Evolutionary conservation across 441 rosid species (phyloP).

Genomic region (Adansonia madagascariensis): DNA sequence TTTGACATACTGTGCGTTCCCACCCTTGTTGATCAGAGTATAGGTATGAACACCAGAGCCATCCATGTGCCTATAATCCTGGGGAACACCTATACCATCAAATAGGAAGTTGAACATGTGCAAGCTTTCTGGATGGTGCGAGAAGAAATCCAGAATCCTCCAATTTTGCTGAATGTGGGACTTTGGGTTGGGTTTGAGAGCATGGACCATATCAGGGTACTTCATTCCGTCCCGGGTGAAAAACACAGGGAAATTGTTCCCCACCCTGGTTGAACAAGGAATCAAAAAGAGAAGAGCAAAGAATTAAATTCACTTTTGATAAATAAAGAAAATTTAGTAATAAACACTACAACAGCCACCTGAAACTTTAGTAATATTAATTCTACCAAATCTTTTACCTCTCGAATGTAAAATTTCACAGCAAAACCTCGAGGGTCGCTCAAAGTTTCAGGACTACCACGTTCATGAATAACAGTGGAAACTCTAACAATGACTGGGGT

Average conservation of each 20-base stretch:
- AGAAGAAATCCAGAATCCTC: conserved; percentile 89
- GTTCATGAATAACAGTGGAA: conserved; percentile 32
- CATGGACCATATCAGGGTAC: conserved; percentile 92
- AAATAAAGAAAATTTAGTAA: too few species aligned
- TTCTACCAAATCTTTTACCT: conserved; percentile 46
- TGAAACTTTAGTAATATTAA: background rate
- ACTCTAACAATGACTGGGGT: conserved; percentile 75
- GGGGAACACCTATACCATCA: conserved; percentile 89
- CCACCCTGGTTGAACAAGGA: conserved; percentile 61
- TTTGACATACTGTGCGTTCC: conserved; percentile 75
- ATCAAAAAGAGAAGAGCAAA: background rate
- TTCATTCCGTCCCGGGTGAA: conserved; percentile 89
- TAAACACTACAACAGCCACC: too few species aligned
- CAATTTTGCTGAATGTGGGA: conserved; percentile 90
- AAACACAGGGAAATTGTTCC: conserved; percentile 94
- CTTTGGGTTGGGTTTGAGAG: conserved; percentile 90
- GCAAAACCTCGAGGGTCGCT: conserved; percentile 97
- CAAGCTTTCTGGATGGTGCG: conserved; percentile 93
- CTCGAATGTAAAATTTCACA: conserved; percentile 92
- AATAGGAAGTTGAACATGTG: conserved; percentile 83
- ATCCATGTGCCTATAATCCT: conserved; percentile 94
- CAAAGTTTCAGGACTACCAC: conserved; percentile 54
- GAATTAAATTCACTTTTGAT: background rate
- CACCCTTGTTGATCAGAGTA: conserved; percentile 74
- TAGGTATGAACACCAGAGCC: conserved; percentile 86